Evolutionary conservation across 768 basidiomycete genomes (phyloP).

Genomic region (Lactarius tabidus): DNA sequence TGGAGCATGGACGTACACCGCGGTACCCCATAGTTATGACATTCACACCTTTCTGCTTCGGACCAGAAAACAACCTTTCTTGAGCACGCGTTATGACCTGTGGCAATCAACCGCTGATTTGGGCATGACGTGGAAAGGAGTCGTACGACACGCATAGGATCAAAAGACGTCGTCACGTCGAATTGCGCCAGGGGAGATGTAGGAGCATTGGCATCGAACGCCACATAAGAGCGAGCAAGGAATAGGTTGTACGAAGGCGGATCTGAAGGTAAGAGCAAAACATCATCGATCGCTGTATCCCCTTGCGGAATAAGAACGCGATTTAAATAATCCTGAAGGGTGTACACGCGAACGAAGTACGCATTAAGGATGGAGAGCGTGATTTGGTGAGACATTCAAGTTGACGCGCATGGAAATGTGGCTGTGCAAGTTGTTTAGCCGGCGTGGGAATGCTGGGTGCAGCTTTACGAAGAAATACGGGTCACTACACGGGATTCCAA

Average conservation of each 20-base stretch:
- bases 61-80: slow-evolving; percentile 44
- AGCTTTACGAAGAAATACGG: too few species aligned
- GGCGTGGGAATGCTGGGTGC: too few species aligned
- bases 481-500: slow-evolving; percentile 41
- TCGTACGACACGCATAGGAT: slow-evolving; percentile 17
- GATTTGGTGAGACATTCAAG: slow-evolving; percentile 22
- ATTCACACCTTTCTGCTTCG: slow-evolving; percentile 42
- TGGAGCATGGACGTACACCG: slow-evolving; percentile 38
- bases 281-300: slow-evolving; percentile 3
- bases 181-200: background rate
- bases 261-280: slow-evolving; percentile 12
- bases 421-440: background rate
- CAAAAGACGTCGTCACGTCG: slow-evolving; percentile 15
- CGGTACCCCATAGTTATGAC: slow-evolving; percentile 66
- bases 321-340: slow-evolving; percentile 14
- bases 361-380: slow-evolving; percentile 21
- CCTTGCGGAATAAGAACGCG: background rate
- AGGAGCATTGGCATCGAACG: slow-evolving; percentile 6
- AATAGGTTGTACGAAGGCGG: slow-evolving; percentile 8
- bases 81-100: slow-evolving; percentile 64
- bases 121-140: background rate
- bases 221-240: slow-evolving; percentile 13
- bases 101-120: slow-evolving; percentile 26
- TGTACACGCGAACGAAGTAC: slow-evolving; percentile 15
- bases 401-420: background rate